Conservation (phyloP, 495 filamentous ascomycete genomes). For the Sphaerosporella brunnea region DNA sequence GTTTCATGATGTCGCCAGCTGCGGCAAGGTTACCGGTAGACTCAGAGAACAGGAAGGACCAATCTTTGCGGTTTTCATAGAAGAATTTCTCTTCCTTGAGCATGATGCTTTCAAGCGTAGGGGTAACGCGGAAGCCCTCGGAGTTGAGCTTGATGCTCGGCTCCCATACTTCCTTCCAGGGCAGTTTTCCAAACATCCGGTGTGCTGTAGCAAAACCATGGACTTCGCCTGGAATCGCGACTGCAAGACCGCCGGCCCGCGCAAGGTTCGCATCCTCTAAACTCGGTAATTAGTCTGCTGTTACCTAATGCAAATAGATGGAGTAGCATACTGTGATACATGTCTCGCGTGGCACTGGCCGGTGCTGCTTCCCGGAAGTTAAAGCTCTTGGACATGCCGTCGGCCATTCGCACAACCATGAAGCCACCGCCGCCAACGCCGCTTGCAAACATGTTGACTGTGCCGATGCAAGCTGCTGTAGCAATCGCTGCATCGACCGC, state of each 20-base stretch:
- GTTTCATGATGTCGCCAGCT: constrained; percentile 17
- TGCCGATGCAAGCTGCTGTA: constrained; percentile 21
- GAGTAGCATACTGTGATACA: constrained; percentile 20
- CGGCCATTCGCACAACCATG: constrained; percentile 17
- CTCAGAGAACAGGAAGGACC: constrained; percentile 17
- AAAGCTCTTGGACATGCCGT: constrained; percentile 21
- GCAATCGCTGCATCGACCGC: constrained; percentile 23
- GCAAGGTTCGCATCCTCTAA: constrained; percentile 18
- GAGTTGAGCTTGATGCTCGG: constrained; percentile 16
- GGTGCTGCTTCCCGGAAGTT: constrained; percentile 25
- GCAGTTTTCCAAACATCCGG: constrained; percentile 14
- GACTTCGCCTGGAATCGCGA: constrained; percentile 23
- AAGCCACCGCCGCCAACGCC: constrained; percentile 25
- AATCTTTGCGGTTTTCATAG: constrained; percentile 9
- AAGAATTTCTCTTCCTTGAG: constrained; percentile 14
- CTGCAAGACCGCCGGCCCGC: constrained; percentile 17
- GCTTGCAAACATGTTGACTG: constrained; percentile 21
- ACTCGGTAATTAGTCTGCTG: no score
- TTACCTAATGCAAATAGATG: no score
- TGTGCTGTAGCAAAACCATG: constrained; percentile 22
- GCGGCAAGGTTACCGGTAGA: constrained; percentile 13
- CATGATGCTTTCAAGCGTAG: constrained; percentile 12
- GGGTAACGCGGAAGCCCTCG: constrained; percentile 16
- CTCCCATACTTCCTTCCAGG: constrained; percentile 23
- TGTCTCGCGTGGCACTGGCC: constrained; percentile 14